These are phyloP conservation scores for Cyclocybe cylindracea DNA, from an alignment of 768 basidiomycete genomes.

Conservation along the genomic window DNA sequence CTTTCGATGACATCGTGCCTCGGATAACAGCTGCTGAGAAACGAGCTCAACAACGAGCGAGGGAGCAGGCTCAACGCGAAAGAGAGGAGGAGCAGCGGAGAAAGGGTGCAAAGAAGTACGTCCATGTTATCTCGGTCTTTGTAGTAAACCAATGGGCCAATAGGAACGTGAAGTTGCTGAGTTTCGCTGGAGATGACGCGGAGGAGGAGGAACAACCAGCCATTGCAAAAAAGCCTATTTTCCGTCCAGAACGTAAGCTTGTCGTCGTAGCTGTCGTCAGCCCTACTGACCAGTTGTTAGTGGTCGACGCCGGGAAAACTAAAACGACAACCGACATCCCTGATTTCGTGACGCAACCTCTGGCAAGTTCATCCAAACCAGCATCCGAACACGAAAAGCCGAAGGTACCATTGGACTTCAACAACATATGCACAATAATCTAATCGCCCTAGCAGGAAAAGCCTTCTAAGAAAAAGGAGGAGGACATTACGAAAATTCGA, in stretches of 20 bases:
- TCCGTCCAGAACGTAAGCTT: conserved; percentile 78
- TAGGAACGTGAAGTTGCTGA: conserved; percentile 88
- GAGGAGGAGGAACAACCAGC: conserved; percentile 56
- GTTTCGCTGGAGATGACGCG: conserved; percentile 80
- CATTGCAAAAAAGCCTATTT: conserved; percentile 80
- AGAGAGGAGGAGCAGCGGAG: conserved; percentile 73
- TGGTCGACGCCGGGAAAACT: conserved; percentile 34
- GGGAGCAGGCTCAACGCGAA: conserved; percentile 72
- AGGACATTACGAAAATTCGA: conserved; percentile 72
- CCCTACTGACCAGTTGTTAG: conserved; percentile 20
- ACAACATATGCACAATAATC: background rate
- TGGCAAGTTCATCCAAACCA: conserved; percentile 14
- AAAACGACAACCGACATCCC: conserved; percentile 32
- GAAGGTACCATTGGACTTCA: conserved; percentile 5
- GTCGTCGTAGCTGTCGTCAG: background rate
- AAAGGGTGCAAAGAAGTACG: conserved; percentile 87
- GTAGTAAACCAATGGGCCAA: background rate
- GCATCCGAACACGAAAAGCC: conserved; percentile 5
- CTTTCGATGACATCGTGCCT: conserved; percentile 93
- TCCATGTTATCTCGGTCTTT: background rate
- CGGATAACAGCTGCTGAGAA: conserved; percentile 95
- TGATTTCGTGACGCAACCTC: conserved; percentile 37
- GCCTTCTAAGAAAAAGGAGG: conserved; percentile 35
- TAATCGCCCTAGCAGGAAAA: conserved; percentile 24
- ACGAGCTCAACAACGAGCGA: conserved; percentile 78